phyloP scores from a whole-genome alignment of 768 basidiomycete genomes.

The Rhodotorula kratochvilovae region DNA sequence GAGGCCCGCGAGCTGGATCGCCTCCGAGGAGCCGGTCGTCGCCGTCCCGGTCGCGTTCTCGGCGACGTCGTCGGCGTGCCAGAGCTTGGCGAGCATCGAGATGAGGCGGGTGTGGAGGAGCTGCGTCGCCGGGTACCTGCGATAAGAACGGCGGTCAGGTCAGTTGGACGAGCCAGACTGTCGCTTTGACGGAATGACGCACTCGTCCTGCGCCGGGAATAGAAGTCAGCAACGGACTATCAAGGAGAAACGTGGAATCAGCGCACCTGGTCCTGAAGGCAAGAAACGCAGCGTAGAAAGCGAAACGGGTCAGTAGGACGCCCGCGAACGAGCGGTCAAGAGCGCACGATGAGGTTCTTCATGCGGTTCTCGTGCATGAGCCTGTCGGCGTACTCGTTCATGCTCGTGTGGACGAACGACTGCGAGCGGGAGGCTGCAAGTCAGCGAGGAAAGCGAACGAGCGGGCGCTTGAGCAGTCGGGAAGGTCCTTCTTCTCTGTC shows the following conservation, averaged over 20 bases:
- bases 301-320: not conserved
- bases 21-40: conserved; percentile 63
- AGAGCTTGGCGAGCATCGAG: conserved; percentile 63
- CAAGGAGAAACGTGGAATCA: too few relatives aligned
- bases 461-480: too few relatives aligned
- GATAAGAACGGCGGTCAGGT: conserved; percentile 52
- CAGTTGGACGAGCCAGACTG: too few relatives aligned
- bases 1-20: conserved; percentile 67
- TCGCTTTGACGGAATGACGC: too few relatives aligned
- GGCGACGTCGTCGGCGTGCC: conserved; percentile 59
- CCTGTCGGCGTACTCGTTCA: conserved; percentile 42
- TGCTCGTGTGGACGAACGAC: conserved; percentile 58
- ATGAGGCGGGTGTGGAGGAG: conserved; percentile 54
- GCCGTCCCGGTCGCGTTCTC: conserved; percentile 61
- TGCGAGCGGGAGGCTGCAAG: too few relatives aligned
- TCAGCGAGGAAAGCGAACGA: too few relatives aligned
- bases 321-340: not conserved
- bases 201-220: too few relatives aligned
- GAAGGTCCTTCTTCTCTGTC: too few relatives aligned
- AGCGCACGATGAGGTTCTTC: conserved; percentile 57
- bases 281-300: not conserved
- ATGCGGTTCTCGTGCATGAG: conserved; percentile 51
- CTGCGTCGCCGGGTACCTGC: conserved; percentile 63
- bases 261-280: not conserved
- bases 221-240: too few relatives aligned